A percentile compares a stretch with the other conserved stretches of the same genome.
phyloP scores from a whole-genome alignment of 176 grass and related monocot species.

The Raddia distichophylla region DNA sequence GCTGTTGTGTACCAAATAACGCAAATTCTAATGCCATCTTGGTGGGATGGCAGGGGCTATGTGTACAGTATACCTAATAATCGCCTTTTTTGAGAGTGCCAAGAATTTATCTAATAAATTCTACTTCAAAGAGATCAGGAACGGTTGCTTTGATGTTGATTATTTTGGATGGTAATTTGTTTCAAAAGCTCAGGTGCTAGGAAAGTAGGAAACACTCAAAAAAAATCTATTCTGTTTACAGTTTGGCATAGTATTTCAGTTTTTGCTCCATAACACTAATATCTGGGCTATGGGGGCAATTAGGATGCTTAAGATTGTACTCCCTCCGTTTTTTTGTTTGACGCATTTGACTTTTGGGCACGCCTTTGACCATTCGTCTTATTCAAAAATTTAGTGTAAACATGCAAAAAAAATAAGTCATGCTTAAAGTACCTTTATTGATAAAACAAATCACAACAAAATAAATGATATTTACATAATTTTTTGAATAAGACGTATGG shows the following conservation, averaged over 20 bases:
- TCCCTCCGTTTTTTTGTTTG: too few species aligned
- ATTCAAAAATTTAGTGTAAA: too few species aligned
- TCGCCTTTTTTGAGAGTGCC: neutral
- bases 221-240: neutral
- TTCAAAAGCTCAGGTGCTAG: neutral
- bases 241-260: neutral
- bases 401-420: too few species aligned
- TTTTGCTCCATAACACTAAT: slow-evolving; percentile 20
- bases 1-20: neutral
- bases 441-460: too few species aligned
- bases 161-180: neutral
- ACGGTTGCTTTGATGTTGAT: slow-evolving; percentile 16
- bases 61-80: neutral
- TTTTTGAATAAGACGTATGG: too few species aligned
- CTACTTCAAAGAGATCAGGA: neutral
- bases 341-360: too few species aligned
- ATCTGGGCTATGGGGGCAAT: neutral
- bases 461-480: too few species aligned
- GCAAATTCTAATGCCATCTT: slow-evolving; percentile 3
- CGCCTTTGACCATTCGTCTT: too few species aligned
- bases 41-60: slow-evolving; percentile 12
- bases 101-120: slow-evolving; percentile 11
- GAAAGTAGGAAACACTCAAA: neutral
- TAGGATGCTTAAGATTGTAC: neutral
- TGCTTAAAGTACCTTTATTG: too few species aligned